Evolutionary conservation across 2,329 filamentous ascomycete genomes (phyloP), one percentile per base, ranked within the genome.

Genomic region (Trichophyton mentagrophytes): DNA sequence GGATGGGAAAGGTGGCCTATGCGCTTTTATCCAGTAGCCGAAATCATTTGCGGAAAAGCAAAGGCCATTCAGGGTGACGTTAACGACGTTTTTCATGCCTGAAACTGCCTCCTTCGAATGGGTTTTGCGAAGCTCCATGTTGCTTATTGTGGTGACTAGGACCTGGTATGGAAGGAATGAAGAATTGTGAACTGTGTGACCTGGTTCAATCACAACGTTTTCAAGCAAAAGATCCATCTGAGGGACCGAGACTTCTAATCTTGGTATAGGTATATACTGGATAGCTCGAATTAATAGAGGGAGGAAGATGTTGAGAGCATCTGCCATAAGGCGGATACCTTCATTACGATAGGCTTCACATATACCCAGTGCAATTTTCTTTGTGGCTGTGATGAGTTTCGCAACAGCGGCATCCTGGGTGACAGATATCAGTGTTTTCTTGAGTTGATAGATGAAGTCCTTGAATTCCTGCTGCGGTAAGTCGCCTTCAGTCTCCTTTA

Each of bases 101-200:
- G 87, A 84, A 1, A 81, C 80, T 0, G 87, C 91, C 57, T 83
- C 72, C 62, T 77, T 78, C 72, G 78, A 87, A 83, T 77, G 85
- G 17, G 85, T 86, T 71, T 95, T 95, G 65, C 86, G 83, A 46
- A 96, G 84, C 65, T 95, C 89, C 38, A 96, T 76, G 66, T 95
- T 88, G 68, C 95, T 96, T 72, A 87, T 86, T 0, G 89, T 92
- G 64, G 90, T 86, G 2, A 96, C 77, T 51, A 88, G 86, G 59
- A 96, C 78, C 60, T 85, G 84, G 75, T 90, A 92, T 0, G 92
- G 92, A 0, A 97, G 79, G 77, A 97, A 97, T 0, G 91, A 96
- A 2, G 87, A 89, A 64, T 86, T 78, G 71, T 96, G 92, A 67
- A 95, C 80, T 0, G 90, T 95, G 61, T 80, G 80, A 5, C 92